These are phyloP conservation scores for Gelatoporia subvermispora DNA, from an alignment of 768 basidiomycete species.

Conservation along the genomic window DNA sequence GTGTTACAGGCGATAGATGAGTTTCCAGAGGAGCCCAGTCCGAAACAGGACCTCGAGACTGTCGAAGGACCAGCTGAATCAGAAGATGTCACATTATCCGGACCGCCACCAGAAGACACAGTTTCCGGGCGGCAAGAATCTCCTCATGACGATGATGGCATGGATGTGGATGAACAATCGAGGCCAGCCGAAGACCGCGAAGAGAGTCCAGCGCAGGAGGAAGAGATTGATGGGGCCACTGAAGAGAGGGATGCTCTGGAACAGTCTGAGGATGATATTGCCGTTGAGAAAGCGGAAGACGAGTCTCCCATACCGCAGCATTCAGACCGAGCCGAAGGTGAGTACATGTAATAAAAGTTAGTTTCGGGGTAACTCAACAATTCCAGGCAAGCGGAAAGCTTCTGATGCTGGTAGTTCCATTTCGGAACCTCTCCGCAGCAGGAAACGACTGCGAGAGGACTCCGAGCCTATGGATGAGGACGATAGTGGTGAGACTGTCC, in stretches of 20 bases:
- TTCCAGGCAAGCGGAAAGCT: conserved; percentile 63
- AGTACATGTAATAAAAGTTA: neutral
- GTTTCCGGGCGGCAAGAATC: neutral
- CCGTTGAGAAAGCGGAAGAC: conserved; percentile 1
- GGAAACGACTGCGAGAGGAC: conserved; percentile 59
- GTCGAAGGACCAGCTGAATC: neutral
- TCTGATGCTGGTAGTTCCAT: conserved; percentile 44
- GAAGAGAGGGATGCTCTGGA: neutral
- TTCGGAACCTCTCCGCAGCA: conserved; percentile 41
- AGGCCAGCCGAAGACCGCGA: neutral
- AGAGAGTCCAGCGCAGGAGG: neutral
- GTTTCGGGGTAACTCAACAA: no score
- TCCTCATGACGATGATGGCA: neutral
- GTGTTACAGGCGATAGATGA: neutral
- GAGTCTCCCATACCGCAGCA: neutral
- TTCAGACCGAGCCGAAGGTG: conserved; percentile 7
- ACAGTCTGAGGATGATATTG: neutral
- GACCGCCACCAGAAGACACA: conserved; percentile 1
- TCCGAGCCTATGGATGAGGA: conserved; percentile 66
- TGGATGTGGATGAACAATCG: neutral
- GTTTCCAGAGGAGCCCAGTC: neutral
- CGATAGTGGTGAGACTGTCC: conserved; percentile 33
- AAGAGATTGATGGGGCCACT: neutral
- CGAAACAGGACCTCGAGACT: neutral
- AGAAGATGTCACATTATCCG: neutral